phyloP scores from a whole-genome alignment of 257 asterid species.

The Solanum raphanifolium region DNA sequence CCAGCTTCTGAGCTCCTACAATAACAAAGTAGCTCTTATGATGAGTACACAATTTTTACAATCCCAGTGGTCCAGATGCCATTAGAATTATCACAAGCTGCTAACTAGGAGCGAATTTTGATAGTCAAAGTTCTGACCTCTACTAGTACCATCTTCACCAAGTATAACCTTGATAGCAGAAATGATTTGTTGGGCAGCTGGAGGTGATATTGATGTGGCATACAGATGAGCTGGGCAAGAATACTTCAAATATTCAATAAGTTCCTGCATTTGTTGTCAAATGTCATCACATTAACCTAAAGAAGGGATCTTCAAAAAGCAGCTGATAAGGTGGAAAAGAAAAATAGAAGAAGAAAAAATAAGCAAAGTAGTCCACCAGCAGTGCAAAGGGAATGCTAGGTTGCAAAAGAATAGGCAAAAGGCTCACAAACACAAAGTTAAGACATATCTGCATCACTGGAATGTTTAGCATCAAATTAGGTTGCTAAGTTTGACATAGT shows the following conservation, averaged over 20 bases:
- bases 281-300: not conserved
- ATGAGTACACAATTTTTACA: not conserved
- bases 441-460: not conserved
- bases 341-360: not conserved
- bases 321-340: not conserved
- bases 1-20: conserved; percentile 88
- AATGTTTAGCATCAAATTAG: not conserved
- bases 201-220: conserved; percentile 95
- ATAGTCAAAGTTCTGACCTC: conserved; percentile 43
- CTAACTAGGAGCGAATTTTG: not conserved
- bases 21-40: conserved; percentile 2
- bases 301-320: not conserved
- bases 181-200: conserved; percentile 90
- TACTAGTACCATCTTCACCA: conserved; percentile 96
- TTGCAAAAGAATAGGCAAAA: not conserved
- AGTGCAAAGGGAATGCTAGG: not conserved
- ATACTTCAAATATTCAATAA: conserved; percentile 72
- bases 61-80: not conserved
- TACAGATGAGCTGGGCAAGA: conserved; percentile 94
- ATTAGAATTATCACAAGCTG: not conserved
- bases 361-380: not conserved
- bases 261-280: conserved; percentile 43
- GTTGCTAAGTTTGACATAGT: not conserved
- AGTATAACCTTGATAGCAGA: conserved; percentile 82
- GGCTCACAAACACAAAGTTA: not conserved